Base-by-base conservation (phyloP, 192 early-diverging fungal species). In the Mortierella antarctica region DNA sequence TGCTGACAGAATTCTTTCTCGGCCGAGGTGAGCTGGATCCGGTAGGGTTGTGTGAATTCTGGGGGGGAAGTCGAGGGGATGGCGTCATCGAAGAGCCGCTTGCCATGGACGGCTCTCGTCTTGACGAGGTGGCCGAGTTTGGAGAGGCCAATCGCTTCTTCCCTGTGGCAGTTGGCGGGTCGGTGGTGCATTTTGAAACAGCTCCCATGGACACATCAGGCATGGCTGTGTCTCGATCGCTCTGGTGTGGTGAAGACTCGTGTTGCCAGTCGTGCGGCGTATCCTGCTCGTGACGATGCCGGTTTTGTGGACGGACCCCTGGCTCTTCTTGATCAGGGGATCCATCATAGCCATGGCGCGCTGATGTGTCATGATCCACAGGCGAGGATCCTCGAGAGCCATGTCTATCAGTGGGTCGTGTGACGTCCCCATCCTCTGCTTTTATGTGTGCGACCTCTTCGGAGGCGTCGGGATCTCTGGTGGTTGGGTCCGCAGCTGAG, bases 71-170 rank as follows among this genome's bases (percentile, higher is more conserved):
- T 40, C 70, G 51, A 7, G 74, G 74, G 5, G 67, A 70, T 2
- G 74, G 70, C 1, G 73, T 75, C 65, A 61, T 66, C 2, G 73
- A 67, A 12, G 42, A 42, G 15, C 54, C 52, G 7, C 17, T 23
- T 39, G 67, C 21, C 9, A 48, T 45, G 6, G 45, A 49, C 11
- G 61, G 5, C 4, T 51, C 67, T 41, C 40, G 59, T 10, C 23
- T 55, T 15, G 57, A 17, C 17, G 57, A 45, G 44, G 20, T 41
- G 12, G 70, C 61, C 1, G 70, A 72, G 31, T 21, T 49, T 1
- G 73, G 73, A 39, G 73, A 75, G 0, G 65, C 73, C 51, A 62
- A n/a, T 7, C 73, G 65, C 45, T 75, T 75, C 31, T 60, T 58
- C 46, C 23, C 44, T 58, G 41, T 48, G 51, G 73, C 13, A 17